Percentiles rank a stretch among this genome's conserved stretches.
phyloP scores from a whole-genome alignment of 495 filamentous ascomycete species.

The Tuber microsphaerosporum region DNA sequence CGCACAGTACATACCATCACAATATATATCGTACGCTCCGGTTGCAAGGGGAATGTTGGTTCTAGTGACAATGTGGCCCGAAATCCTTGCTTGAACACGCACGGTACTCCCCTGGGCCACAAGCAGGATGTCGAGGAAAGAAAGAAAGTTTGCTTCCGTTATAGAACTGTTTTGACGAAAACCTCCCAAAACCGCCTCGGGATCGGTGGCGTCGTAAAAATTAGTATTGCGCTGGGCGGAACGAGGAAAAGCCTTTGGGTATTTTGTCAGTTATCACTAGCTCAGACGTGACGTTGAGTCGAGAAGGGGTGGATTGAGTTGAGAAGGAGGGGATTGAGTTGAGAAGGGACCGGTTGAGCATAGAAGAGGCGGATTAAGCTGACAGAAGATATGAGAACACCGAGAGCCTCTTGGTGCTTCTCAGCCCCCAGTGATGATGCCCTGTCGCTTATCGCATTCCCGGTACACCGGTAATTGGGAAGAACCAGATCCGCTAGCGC shows the following conservation, averaged over 20 bases:
- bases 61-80: slow-evolving; percentile 23
- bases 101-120: slow-evolving; percentile 14
- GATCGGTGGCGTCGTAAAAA: slow-evolving; percentile 31
- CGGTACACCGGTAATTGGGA: no score
- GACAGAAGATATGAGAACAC: background rate
- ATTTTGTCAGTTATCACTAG: background rate
- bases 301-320: background rate
- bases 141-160: slow-evolving; percentile 37
- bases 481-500: background rate
- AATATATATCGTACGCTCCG: slow-evolving; percentile 22
- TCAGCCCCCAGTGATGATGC: background rate
- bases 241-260: slow-evolving; percentile 16
- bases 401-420: background rate
- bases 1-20: slow-evolving; percentile 13
- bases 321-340: background rate
- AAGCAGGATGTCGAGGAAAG: slow-evolving; percentile 36
- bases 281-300: background rate
- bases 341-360: background rate
- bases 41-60: slow-evolving; percentile 20
- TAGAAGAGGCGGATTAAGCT: background rate
- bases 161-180: slow-evolving; percentile 34
- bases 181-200: slow-evolving; percentile 28
- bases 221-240: slow-evolving; percentile 25
- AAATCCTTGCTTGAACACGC: slow-evolving; percentile 25
- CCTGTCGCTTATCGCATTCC: background rate